phyloP scores from a whole-genome alignment of 805 yeast species.

The Candida loeiensis region DNA sequence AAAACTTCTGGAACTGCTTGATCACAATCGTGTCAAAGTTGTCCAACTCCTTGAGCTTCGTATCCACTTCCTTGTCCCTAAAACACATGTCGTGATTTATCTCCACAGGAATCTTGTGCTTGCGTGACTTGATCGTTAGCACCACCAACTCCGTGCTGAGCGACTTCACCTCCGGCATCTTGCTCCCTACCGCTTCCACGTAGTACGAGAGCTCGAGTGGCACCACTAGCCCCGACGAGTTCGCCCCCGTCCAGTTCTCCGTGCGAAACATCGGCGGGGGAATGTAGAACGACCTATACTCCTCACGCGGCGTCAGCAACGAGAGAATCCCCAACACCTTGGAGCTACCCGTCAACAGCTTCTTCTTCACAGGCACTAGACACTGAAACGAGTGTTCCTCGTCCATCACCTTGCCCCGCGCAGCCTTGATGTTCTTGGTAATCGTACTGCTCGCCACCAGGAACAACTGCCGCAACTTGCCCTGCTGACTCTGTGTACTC shows the following conservation, averaged over 20 bases:
- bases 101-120: conserved; percentile 37
- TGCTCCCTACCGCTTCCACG: conserved; percentile 9
- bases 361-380: conserved; percentile 30
- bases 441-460: conserved; percentile 21
- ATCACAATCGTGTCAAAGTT: conserved; percentile 34
- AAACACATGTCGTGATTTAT: conserved; percentile 39
- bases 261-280: conserved; percentile 30
- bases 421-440: conserved; percentile 13
- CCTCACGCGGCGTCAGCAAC: conserved; percentile 33
- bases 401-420: conserved; percentile 14
- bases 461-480: conserved; percentile 33
- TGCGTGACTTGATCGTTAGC: conserved; percentile 32
- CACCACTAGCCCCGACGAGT: conserved; percentile 20
- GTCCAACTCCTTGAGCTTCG: conserved; percentile 21
- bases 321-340: conserved; percentile 31
- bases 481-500: conserved; percentile 8
- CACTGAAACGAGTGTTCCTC: conserved; percentile 30
- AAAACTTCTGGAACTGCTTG: conserved; percentile 27
- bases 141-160: conserved; percentile 34
- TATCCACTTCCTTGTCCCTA: conserved; percentile 29
- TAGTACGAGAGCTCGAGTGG: conserved; percentile 34
- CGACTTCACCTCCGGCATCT: conserved; percentile 34
- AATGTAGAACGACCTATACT: conserved; percentile 26
- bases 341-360: conserved; percentile 29
- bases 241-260: conserved; percentile 8